Evolutionary conservation across 148 eudicot genomes (phyloP).

Genomic region (Cornus florida): DNA sequence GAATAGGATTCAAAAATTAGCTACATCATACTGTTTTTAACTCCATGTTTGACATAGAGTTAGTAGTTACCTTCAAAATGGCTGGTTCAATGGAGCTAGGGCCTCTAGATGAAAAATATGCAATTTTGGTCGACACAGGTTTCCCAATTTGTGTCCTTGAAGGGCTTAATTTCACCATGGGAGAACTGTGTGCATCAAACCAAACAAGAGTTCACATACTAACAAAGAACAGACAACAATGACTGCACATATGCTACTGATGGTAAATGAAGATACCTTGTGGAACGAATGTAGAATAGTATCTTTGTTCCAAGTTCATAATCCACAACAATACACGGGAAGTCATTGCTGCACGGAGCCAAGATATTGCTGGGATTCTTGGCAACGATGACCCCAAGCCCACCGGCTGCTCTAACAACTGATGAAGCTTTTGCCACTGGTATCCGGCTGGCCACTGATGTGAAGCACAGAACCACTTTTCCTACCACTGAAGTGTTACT

Average conservation of each 20-base stretch:
- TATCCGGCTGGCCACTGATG: background rate
- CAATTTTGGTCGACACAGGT: slow-evolving; percentile 10
- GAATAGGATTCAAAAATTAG: background rate
- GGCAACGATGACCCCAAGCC: slow-evolving; percentile 24
- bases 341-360: slow-evolving; percentile 7
- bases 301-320: slow-evolving; percentile 21
- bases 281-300: slow-evolving; percentile 21
- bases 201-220: background rate
- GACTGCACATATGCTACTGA: background rate
- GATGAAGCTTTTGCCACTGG: background rate
- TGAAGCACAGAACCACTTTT: slow-evolving; percentile 29
- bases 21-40: background rate
- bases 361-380: background rate
- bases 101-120: slow-evolving; percentile 31
- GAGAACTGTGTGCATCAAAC: background rate
- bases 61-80: slow-evolving; percentile 23
- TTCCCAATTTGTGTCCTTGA: slow-evolving; percentile 22
- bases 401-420: slow-evolving; percentile 11
- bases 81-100: slow-evolving; percentile 21
- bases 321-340: slow-evolving; percentile 23
- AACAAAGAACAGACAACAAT: background rate
- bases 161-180: slow-evolving; percentile 13
- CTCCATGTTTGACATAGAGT: background rate
- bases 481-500: slow-evolving; percentile 10
- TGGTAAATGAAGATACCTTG: slow-evolving; percentile 15